These are phyloP conservation scores for Lentinula sp. DNA, from an alignment of 768 basidiomycete genomes.

Conservation along the genomic window DNA sequence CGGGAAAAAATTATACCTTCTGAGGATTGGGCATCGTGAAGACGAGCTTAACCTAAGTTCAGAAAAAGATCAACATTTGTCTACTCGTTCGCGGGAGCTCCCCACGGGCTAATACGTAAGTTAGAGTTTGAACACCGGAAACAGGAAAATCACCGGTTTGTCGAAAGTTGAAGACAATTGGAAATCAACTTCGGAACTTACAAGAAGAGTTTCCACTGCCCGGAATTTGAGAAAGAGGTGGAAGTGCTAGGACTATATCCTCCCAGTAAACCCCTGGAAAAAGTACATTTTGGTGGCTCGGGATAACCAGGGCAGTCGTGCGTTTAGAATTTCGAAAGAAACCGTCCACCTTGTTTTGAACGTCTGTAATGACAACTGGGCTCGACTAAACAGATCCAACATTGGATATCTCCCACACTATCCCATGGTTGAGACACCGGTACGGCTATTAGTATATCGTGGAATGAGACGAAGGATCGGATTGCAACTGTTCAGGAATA, in stretches of 20 bases:
- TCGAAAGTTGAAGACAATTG: background rate
- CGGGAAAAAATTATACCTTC: too few relatives aligned
- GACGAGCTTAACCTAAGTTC: background rate
- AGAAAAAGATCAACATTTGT: background rate
- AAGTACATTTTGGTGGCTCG: too few relatives aligned
- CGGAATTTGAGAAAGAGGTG: background rate
- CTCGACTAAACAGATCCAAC: too few relatives aligned
- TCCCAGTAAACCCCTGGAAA: background rate
- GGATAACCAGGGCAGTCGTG: too few relatives aligned
- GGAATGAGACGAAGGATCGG: background rate
- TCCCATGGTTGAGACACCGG: too few relatives aligned
- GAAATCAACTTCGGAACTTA: background rate
- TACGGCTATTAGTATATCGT: background rate
- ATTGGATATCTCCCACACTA: too few relatives aligned
- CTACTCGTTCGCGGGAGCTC: conserved; percentile 2
- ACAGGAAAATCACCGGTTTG: background rate
- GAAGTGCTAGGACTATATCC: background rate
- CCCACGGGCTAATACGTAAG: background rate
- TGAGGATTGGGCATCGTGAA: background rate
- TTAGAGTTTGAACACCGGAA: background rate
- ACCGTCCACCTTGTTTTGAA: too few relatives aligned
- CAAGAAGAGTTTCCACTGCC: background rate
- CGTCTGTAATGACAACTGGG: too few relatives aligned
- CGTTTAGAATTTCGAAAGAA: too few relatives aligned
- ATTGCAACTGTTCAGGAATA: background rate